Evolutionary conservation across 192 early-diverging fungal genomes (phyloP), one percentile per base, ranked within the genome.

Genomic region (Pilaira anomala): DNA sequence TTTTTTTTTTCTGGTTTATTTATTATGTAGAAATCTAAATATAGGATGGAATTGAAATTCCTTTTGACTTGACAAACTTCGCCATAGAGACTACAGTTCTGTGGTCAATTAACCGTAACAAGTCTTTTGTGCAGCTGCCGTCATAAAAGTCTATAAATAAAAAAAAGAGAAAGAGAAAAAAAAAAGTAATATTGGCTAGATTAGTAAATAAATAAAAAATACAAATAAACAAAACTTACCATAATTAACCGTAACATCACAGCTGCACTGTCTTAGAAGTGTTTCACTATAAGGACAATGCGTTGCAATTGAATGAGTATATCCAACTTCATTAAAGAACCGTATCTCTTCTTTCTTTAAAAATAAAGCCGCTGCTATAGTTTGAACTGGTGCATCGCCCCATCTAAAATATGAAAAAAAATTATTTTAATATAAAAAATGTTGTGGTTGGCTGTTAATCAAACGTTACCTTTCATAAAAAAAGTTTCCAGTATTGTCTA

Each of bases 401-500:
- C 86, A 88, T 54, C 86, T 83, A 57, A 30, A 3, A 13, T 2
- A n/a, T 28, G 19, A 58, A 74, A 68, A 25, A 66, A 56, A 48
- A 39, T n/a, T n/a, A n/a, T n/a, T n/a, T n/a, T n/a, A n/a, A n/a
- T n/a, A 67, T 71, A 42, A 56, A 19, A 36, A 33, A 22, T 36
- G 24, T 18, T n/a, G n/a, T n/a, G n/a, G n/a, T n/a, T 29, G 4
- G 3, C 19, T 19, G 16, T 5, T 7, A 33, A 54, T 6, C 2
- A 21, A 22, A 44, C 48, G 21, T 65, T 54, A 87, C 60, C 87
- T 67, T 68, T 91, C 92, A 67, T 95, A 95, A 66, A 91, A 95
- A 77, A 93, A 94, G 7, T 92, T 93, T 19, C 93, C 91, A 3
- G 77, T 65, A 30, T 83, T 67, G 61, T 96, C 93, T 39, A 96